A percentile compares a stretch with the other conserved stretches of the same genome.
These are phyloP conservation scores for Wickerhamomyces alni DNA, from an alignment of 805 yeast species.

Conservation along the genomic window DNA sequence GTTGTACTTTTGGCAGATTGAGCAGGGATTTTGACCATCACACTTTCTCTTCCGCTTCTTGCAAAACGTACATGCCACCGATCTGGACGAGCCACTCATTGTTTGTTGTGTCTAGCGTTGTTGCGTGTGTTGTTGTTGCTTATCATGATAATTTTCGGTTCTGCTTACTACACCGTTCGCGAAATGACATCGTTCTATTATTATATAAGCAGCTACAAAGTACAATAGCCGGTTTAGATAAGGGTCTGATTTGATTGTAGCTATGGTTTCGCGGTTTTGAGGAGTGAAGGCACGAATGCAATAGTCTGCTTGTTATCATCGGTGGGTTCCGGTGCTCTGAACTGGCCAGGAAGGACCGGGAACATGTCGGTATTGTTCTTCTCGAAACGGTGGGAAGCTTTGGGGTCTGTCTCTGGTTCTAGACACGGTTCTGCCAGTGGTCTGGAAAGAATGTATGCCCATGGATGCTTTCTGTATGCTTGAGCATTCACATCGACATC, in stretches of 20 bases:
- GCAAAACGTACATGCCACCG: conserved; percentile 12
- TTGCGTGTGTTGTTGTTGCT: too few species aligned
- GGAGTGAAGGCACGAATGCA: conserved; percentile 1
- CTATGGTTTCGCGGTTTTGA: too few species aligned
- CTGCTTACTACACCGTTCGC: too few species aligned
- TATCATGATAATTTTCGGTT: too few species aligned
- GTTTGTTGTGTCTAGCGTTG: too few species aligned
- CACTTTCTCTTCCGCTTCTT: conserved; percentile 13
- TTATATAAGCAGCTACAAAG: too few species aligned
- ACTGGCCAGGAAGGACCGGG: conserved; percentile 2
- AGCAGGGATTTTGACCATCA: conserved; percentile 10
- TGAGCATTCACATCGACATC: too few species aligned
- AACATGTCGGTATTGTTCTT: conserved; percentile 9
- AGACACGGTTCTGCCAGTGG: background rate
- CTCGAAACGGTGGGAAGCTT: background rate
- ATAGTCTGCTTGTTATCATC: background rate
- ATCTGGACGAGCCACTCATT: background rate
- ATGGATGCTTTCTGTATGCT: conserved; percentile 12
- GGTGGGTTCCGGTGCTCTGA: background rate
- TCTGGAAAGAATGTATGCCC: conserved; percentile 13
- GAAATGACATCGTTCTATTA: too few species aligned
- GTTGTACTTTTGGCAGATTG: conserved; percentile 9
- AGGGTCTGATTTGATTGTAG: too few species aligned
- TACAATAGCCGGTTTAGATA: too few species aligned
- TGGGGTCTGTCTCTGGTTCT: background rate